Base-by-base conservation (phyloP, 495 filamentous ascomycete genomes). In the Daldinia bambusicola region DNA sequence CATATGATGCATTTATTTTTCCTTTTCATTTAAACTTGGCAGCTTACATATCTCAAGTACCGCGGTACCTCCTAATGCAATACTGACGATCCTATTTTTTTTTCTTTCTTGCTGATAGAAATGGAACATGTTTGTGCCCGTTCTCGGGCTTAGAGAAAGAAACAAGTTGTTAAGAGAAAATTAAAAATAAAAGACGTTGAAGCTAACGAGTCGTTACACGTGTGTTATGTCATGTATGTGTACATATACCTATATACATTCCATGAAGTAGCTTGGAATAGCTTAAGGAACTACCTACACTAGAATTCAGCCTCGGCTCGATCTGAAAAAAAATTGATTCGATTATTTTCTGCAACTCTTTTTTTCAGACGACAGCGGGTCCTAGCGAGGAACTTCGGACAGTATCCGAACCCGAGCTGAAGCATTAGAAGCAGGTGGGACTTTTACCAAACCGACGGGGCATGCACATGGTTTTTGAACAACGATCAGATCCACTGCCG, bases 401-500 rank as follows among this genome's bases (percentile, higher is more conserved):
- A 31, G 43, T 32, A 53, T 31, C 50, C 50, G 50, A 53, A 53
- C 30, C 4, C 50, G 50, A 53, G 50, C 50, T 53, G 43, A 48
- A 48, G 41, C 41, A 45, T 14, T 43, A 16, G 14, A 45, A 45
- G 8, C 43, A 45, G 16, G 53, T 56, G 53, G 53, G 14, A 56
- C 53, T 51, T 55, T 18, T 63, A 66, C 64, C 66, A 73, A 22
- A 57, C 48, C 43, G 40, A 61, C 61, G 56, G 70, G 65, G 60
- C 60, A 53, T 13, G 70, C 70, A 73, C 70, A 73, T 73, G 70
- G 70, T 57, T 66, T 53, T 36, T 3, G 0, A 32, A 63, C 43
- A 34, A 56, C 56, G 70, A 73, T 73, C 70, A 57, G 57, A 66
- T 66, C 70, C 70, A 69, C 61, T 50, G 10, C 12, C 48, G 36